phyloP scores from a whole-genome alignment of 2,329 filamentous ascomycete genomes.

The Aspergillus sclerotialis region DNA sequence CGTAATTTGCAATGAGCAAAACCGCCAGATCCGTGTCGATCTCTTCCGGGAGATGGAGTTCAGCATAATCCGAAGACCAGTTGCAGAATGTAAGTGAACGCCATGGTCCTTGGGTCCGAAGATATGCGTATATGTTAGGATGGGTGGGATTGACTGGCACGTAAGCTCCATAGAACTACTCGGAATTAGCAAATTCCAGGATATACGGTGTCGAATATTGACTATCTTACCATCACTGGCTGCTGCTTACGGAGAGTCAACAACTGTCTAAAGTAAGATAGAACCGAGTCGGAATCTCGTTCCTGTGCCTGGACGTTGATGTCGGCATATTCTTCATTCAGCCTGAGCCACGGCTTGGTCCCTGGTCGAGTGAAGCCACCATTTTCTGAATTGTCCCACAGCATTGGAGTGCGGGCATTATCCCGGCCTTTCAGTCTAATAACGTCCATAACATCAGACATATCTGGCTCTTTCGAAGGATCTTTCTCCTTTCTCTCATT shows the following conservation, averaged over 20 bases:
- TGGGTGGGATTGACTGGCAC: slow-evolving; percentile 10
- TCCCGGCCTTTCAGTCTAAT: slow-evolving; percentile 39
- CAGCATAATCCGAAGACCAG: slow-evolving; percentile 4
- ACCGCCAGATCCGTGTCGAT: slow-evolving; percentile 11
- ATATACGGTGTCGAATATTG: no score
- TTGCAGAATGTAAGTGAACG: slow-evolving; percentile 9
- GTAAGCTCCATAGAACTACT: slow-evolving; percentile 12
- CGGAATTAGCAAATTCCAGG: no score
- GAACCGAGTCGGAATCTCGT: slow-evolving; percentile 36
- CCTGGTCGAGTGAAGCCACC: slow-evolving; percentile 52
- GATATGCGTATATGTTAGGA: slow-evolving; percentile 9
- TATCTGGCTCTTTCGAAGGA: slow-evolving; percentile 8
- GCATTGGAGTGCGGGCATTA: slow-evolving; percentile 59
- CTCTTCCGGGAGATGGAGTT: slow-evolving; percentile 8
- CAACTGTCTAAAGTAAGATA: slow-evolving; percentile 51
- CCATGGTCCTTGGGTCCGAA: slow-evolving; percentile 11
- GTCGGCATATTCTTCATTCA: slow-evolving; percentile 51
- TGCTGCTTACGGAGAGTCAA: slow-evolving; percentile 50
- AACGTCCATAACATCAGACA: slow-evolving; percentile 9
- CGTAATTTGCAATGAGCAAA: slow-evolving; percentile 10
- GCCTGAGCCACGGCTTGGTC: slow-evolving; percentile 56
- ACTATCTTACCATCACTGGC: slow-evolving; percentile 9
- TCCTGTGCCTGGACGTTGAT: slow-evolving; percentile 49
- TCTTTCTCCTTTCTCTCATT: slow-evolving; percentile 6
- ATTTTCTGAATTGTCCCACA: slow-evolving; percentile 51